A percentile compares a stretch with the other conserved stretches of the same genome.
Conservation (phyloP, 306 rosid species). For the Elaeagnus macrophylla region DNA sequence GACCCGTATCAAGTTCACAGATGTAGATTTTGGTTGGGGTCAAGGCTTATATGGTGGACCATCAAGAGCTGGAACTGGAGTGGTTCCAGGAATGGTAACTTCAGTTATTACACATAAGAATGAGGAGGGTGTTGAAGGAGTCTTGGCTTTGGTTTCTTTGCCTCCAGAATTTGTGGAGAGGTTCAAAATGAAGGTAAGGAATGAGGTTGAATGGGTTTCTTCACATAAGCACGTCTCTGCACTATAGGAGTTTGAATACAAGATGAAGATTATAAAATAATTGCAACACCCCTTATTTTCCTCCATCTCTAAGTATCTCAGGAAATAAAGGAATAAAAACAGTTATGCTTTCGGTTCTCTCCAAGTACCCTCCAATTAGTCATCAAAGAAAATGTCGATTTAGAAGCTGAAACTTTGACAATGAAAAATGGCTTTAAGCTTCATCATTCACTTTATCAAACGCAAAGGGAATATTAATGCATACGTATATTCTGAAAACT, state of each 20-base stretch:
- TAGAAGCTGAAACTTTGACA: no score
- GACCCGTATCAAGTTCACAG: slow-evolving; percentile 11
- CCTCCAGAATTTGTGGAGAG: slow-evolving; percentile 3
- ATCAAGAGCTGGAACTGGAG: slow-evolving; percentile 17
- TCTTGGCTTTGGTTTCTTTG: slow-evolving; percentile 20
- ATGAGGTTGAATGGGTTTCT: slow-evolving; percentile 7
- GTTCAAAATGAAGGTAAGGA: slow-evolving; percentile 14
- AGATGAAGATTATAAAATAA: no score
- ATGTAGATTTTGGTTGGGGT: slow-evolving; percentile 14
- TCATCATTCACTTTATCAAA: no score
- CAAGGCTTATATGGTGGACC: slow-evolving; percentile 15
- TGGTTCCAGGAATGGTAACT: slow-evolving; percentile 21
- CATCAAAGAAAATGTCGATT: no score
- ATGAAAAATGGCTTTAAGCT: no score
- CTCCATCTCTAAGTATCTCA: no score
- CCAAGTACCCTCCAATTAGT: no score
- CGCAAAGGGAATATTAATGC: no score
- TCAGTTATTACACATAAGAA: slow-evolving; percentile 12
- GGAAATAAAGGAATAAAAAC: no score
- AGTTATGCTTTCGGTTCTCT: no score
- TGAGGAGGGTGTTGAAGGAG: slow-evolving; percentile 19
- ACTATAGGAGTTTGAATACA: background rate
- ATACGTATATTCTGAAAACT: no score
- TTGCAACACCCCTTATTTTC: no score
- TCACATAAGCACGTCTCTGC: background rate